Conservation (phyloP, 1,139 yeast species). For the Kodamaea arcana region DNA sequence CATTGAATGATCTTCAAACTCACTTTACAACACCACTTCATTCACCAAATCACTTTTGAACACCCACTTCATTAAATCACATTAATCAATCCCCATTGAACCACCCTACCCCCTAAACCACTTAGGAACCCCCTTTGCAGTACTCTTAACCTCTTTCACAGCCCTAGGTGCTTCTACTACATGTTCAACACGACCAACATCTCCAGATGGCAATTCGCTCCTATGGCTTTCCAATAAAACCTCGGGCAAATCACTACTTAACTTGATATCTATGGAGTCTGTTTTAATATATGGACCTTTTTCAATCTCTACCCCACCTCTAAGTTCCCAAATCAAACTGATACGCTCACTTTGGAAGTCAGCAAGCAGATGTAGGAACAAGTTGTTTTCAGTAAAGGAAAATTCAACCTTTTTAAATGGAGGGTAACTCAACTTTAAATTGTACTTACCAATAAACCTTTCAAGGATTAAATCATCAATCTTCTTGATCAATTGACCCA, state of each 20-base stretch:
- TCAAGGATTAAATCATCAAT: conserved; percentile 38
- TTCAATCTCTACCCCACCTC: conserved; percentile 7
- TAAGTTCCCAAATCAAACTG: conserved; percentile 35
- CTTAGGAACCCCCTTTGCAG: conserved; percentile 18
- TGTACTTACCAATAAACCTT: conserved; percentile 29
- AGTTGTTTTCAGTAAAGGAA: conserved; percentile 29
- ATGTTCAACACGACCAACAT: conserved; percentile 1
- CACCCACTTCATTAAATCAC: too few relatives aligned
- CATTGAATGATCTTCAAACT: too few relatives aligned
- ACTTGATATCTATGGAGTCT: conserved; percentile 17
- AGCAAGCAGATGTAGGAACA: conserved; percentile 29
- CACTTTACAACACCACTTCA: too few relatives aligned
- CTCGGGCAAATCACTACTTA: conserved; percentile 37
- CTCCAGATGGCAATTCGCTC: conserved; percentile 18
- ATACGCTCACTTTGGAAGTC: conserved; percentile 32
- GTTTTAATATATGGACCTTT: conserved; percentile 25
- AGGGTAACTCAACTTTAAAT: conserved; percentile 36
- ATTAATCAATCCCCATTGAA: too few relatives aligned
- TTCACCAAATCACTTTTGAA: too few relatives aligned
- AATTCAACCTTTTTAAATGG: conserved; percentile 39
- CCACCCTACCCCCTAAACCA: too few relatives aligned
- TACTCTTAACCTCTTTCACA: conserved; percentile 6
- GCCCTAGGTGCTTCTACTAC: neutral
- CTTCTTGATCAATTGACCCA: conserved; percentile 39
- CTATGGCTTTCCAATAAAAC: conserved; percentile 33